These are phyloP conservation scores for Clathrospora elynae DNA, from an alignment of 2,329 filamentous ascomycete genomes.

Conservation along the genomic window DNA sequence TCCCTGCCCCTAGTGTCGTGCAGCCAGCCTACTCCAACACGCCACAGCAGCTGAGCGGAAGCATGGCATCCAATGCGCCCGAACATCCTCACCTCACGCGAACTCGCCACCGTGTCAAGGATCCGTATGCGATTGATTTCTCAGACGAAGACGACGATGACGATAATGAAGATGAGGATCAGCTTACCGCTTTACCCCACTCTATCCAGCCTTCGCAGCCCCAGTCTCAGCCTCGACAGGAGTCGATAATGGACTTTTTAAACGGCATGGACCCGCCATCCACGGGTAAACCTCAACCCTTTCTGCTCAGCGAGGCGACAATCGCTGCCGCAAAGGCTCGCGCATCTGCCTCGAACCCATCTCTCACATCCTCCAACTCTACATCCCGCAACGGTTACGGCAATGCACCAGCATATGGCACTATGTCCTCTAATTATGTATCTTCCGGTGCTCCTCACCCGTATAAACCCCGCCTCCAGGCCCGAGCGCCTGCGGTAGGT, in stretches of 20 bases:
- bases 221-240: too few species aligned
- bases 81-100: conserved; percentile 64
- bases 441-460: conserved; percentile 29
- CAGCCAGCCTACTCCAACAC: conserved; percentile 47
- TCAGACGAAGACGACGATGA: conserved; percentile 40
- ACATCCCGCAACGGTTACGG: conserved; percentile 25
- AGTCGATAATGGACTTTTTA: conserved; percentile 76
- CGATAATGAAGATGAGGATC: conserved; percentile 55
- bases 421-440: conserved; percentile 21
- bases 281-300: conserved; percentile 39
- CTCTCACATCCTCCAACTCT: conserved; percentile 22
- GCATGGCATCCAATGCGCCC: conserved; percentile 30
- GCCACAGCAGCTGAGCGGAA: conserved; percentile 43
- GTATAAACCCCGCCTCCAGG: conserved; percentile 36
- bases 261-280: conserved; percentile 69
- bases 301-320: conserved; percentile 39
- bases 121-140: conserved; percentile 90
- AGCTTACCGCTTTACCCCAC: conserved; percentile 54
- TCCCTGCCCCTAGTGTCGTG: conserved; percentile 46
- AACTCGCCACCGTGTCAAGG: conserved; percentile 77
- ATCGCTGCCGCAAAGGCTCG: conserved; percentile 43
- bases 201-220: conserved; percentile 35
- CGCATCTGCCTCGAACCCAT: conserved; percentile 24
- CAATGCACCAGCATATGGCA: conserved; percentile 15
- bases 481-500: conserved; percentile 31